phyloP scores from a whole-genome alignment of 768 basidiomycete species.

The Crepidotus variabilis region DNA sequence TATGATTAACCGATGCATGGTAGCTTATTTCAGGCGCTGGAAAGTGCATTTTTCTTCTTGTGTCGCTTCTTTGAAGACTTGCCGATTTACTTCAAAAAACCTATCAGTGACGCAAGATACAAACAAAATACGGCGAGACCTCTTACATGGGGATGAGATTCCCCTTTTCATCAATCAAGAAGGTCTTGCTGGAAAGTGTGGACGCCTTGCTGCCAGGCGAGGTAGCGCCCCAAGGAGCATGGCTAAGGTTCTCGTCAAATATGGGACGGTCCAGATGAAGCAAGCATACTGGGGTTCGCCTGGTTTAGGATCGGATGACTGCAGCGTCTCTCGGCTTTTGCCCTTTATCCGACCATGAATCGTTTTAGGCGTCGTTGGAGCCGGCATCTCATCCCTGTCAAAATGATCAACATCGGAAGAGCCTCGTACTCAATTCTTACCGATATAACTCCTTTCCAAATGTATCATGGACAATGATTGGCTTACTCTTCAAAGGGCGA shows the following conservation, averaged over 20 bases:
- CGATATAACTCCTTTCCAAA: constrained; percentile 55
- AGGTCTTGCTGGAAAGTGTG: constrained; percentile 23
- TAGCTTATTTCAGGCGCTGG: neutral
- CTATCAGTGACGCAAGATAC: neutral
- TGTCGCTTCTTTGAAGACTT: neutral
- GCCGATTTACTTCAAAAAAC: neutral
- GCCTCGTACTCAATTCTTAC: constrained; percentile 23
- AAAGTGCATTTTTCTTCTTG: neutral
- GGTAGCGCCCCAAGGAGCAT: constrained; percentile 15
- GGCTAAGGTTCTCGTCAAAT: constrained; percentile 8
- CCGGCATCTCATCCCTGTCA: neutral
- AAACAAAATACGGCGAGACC: neutral
- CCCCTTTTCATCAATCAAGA: constrained; percentile 29
- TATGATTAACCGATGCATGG: neutral
- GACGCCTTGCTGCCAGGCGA: constrained; percentile 22
- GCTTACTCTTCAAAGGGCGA: constrained; percentile 24
- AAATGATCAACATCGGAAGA: neutral
- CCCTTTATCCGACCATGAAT: neutral
- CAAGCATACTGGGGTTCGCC: constrained; percentile 7
- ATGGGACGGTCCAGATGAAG: neutral
- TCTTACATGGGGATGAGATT: constrained; percentile 32
- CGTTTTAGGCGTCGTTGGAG: neutral
- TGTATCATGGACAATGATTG: constrained; percentile 58
- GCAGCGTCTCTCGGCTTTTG: neutral
- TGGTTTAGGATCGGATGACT: neutral